Percentiles rank a stretch among this genome's conserved stretches.
These are phyloP conservation scores for Dendrocalamus latiflorus DNA, from an alignment of 202 grass and related monocot species.

Conservation along the genomic window DNA sequence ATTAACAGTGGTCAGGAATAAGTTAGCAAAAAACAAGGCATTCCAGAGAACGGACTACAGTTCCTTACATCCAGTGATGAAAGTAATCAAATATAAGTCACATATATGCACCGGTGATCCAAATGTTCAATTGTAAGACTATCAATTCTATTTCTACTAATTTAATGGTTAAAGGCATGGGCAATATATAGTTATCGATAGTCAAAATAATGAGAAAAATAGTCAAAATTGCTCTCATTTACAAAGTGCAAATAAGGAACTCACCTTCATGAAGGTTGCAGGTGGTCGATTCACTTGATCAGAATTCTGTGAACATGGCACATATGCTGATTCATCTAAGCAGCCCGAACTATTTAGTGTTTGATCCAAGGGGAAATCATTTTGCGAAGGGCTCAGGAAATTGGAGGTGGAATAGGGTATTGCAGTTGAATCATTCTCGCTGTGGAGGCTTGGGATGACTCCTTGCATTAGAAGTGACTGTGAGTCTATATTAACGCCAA, in stretches of 20 bases:
- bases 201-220: neutral
- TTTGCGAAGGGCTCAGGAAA: conserved; percentile 65
- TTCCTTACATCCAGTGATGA: neutral
- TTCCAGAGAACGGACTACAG: neutral
- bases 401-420: conserved; percentile 79
- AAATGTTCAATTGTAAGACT: neutral
- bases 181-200: neutral
- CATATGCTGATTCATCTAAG: conserved; percentile 63
- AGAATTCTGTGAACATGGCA: conserved; percentile 55
- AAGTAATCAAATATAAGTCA: neutral
- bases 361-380: conserved; percentile 71
- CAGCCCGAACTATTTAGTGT: conserved; percentile 51
- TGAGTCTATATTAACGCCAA: conserved; percentile 69
- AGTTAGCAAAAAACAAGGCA: neutral
- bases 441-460: conserved; percentile 49
- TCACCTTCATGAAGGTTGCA: conserved; percentile 85
- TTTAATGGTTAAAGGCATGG: neutral
- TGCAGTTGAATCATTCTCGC: conserved; percentile 52
- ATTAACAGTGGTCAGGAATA: neutral
- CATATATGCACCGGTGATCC: neutral
- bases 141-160: neutral
- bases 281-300: conserved; percentile 53
- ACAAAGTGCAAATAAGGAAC: neutral
- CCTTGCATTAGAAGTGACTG: conserved; percentile 63
- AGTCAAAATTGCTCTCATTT: neutral